A percentile compares a stretch with the other conserved stretches of the same genome.
Evolutionary conservation across 23 red algal species (phyloP).

Genomic region (Cyanidium caldarium): DNA sequence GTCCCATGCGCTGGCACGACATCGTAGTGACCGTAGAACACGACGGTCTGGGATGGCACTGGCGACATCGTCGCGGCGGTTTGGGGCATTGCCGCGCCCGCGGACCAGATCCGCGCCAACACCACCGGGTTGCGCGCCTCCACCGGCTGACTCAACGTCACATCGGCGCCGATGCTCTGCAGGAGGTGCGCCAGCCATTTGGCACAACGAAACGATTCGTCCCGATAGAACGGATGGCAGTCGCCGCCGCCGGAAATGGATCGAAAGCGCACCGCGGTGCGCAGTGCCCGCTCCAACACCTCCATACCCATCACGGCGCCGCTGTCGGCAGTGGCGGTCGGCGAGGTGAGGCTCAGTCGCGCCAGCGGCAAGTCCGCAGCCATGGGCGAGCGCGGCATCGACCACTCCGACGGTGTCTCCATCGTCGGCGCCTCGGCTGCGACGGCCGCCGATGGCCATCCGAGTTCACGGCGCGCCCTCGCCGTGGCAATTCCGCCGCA

Average conservation of each 20-base stretch:
- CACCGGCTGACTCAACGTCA: background rate
- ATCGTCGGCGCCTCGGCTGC: too few relatives aligned
- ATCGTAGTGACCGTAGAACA: conserved; percentile 93
- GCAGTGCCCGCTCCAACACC: background rate
- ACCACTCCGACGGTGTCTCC: too few relatives aligned
- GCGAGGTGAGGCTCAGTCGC: too few relatives aligned
- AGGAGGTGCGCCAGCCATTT: background rate
- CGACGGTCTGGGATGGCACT: conserved; percentile 31
- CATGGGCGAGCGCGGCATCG: too few relatives aligned
- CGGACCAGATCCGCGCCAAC: background rate
- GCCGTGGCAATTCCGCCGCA: too few relatives aligned
- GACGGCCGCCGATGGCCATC: too few relatives aligned
- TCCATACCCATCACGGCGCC: too few relatives aligned
- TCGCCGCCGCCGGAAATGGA: background rate
- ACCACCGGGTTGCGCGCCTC: background rate
- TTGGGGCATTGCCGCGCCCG: background rate
- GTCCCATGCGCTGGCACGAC: conserved; percentile 45
- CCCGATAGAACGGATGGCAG: background rate
- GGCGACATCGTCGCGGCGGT: background rate
- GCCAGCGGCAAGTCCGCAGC: too few relatives aligned
- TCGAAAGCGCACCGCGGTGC: background rate
- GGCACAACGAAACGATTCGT: background rate
- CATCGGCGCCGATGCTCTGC: background rate
- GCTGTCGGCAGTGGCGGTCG: too few relatives aligned
- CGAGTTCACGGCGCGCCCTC: too few relatives aligned